phyloP scores from a whole-genome alignment of 2,329 filamentous ascomycete species.

The Immersiporthe knoxdaviesiana region DNA sequence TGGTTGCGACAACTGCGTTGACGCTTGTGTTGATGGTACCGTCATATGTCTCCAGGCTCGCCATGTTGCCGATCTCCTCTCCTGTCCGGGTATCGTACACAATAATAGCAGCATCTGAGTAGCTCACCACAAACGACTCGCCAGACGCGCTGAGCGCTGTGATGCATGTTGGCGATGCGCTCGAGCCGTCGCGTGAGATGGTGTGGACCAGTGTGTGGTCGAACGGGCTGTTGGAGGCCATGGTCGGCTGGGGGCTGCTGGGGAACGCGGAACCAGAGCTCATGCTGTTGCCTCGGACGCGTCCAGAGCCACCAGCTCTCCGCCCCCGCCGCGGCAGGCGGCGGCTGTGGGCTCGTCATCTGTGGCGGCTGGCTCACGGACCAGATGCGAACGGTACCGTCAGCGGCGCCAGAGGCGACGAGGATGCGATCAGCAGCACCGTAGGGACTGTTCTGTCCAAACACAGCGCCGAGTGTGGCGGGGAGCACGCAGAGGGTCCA shows the following conservation, averaged over 20 bases:
- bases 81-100: conserved; percentile 92
- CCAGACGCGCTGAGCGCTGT: conserved; percentile 82
- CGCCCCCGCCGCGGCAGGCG: conserved; percentile 58
- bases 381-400: conserved; percentile 92
- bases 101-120: conserved; percentile 85
- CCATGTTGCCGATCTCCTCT: conserved; percentile 91
- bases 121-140: conserved; percentile 90
- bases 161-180: conserved; percentile 86
- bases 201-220: conserved; percentile 86
- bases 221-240: conserved; percentile 84
- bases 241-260: conserved; percentile 84
- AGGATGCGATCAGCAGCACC: conserved; percentile 85
- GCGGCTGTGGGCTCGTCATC: conserved; percentile 76
- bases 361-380: conserved; percentile 90
- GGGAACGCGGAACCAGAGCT: conserved; percentile 93
- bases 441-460: conserved; percentile 74
- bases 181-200: conserved; percentile 70
- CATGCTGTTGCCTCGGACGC: conserved; percentile 87
- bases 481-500: conserved; percentile 95
- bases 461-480: conserved; percentile 76
- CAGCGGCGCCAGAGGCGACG: conserved; percentile 87
- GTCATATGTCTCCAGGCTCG: conserved; percentile 91
- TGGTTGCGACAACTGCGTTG: conserved; percentile 89
- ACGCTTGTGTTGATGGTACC: conserved; percentile 78
- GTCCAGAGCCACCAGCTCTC: conserved; percentile 61